Evolutionary conservation across 148 eudicot genomes (phyloP).

Genomic region (Selenicereus undatus): DNA sequence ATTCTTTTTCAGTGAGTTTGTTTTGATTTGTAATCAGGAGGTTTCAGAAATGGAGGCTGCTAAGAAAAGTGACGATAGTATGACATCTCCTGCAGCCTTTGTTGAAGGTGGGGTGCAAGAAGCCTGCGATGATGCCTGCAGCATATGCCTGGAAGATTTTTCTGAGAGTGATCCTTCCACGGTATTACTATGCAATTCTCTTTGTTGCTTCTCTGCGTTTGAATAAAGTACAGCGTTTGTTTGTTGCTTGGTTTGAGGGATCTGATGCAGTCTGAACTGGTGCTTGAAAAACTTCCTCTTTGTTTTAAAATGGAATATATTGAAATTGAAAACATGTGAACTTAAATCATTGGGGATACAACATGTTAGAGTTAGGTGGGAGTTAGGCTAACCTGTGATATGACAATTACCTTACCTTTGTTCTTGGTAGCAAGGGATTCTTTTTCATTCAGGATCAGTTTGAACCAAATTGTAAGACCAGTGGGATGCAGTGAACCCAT

Average conservation of each 20-base stretch:
- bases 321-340: neutral
- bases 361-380: neutral
- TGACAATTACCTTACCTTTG: neutral
- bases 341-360: neutral
- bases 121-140: constrained; percentile 74
- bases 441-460: neutral
- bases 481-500: neutral
- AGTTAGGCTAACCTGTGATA: neutral
- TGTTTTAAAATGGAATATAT: neutral
- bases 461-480: neutral
- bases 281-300: neutral
- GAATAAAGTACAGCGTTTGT: neutral
- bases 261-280: neutral
- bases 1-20: neutral
- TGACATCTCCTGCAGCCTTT: constrained; percentile 64
- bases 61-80: constrained; percentile 14
- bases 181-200: constrained; percentile 32
- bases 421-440: neutral
- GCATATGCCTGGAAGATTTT: constrained; percentile 73
- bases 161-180: constrained; percentile 61
- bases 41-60: constrained; percentile 30
- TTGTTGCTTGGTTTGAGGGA: neutral
- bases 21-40: constrained; percentile 6
- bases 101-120: constrained; percentile 74
- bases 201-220: neutral